Evolutionary conservation across 1,284 basidiomycete species (phyloP), one percentile per base, ranked within the genome.

Genomic region (Puccinia horiana): DNA sequence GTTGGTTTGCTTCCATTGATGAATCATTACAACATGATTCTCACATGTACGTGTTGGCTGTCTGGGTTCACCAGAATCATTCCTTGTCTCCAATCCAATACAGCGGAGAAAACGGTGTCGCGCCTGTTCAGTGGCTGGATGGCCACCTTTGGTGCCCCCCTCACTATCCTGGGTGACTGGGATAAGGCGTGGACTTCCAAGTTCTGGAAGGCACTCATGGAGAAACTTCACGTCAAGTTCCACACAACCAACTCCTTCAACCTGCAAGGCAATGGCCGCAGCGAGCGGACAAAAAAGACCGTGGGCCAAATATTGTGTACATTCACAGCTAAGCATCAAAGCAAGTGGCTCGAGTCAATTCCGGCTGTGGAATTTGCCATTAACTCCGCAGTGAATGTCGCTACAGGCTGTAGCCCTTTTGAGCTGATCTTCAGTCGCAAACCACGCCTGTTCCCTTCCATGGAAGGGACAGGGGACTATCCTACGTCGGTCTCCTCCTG

Each of bases 91-190:
- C 47, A 75, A 37, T 6, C 14, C 0, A 32, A 75, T n/a, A 32
- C 49, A 0, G 73, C 73, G 18, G 73, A 75, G n/a, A 35, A 29
- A 8, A 47, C 73, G 1, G 49, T 49, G 8, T 20, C 47, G 1
- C 3, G 85, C 0, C 89, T 87, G 70, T 89, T 88, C 29, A 23
- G 32, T 6, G 26, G 47, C 0, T 74, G 72, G 72, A 35, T 44
- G 5, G 47, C 23, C 14, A 74, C 52, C n/a, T 74, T 74, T 74
- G 83, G 86, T 5, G n/a, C 86, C 3, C 85, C 85, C 0, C 32
- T 82, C 1, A 58, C 84, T 0, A 84, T 87, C 61, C 77, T 86
- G 11, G 79, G 67, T n/a, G 83, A 86, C 73, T 52, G 85, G 0
- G 84, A 86, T 70, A 84, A 84, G 23, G 82, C 85, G 0, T 87